Conservation (phyloP, 331 rosid genomes). For the Telfairia occidentalis region DNA sequence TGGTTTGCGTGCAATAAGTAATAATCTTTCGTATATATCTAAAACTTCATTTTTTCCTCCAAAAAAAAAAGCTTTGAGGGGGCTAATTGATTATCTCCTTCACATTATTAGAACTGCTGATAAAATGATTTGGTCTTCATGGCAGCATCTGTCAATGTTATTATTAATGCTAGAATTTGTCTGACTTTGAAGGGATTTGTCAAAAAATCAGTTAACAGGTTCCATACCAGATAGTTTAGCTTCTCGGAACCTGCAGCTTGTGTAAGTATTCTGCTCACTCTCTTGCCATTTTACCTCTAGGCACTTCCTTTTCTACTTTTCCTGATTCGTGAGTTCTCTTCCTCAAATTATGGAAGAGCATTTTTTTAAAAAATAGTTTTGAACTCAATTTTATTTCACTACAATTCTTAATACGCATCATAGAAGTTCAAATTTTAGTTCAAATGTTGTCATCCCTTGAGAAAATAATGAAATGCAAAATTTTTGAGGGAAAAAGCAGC, state of each 20-base stretch:
- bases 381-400: not conserved
- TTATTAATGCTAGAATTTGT: not conserved
- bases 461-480: not conserved
- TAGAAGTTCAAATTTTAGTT: not conserved
- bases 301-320: not conserved
- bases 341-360: not conserved
- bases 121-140: not conserved
- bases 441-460: not conserved
- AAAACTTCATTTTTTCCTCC: not conserved
- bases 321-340: not conserved
- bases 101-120: not conserved
- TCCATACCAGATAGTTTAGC: slow-evolving; percentile 73
- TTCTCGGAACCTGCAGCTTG: slow-evolving; percentile 63
- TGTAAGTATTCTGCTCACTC: slow-evolving; percentile 43
- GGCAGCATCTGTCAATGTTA: not conserved
- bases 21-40: not conserved
- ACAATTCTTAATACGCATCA: not conserved
- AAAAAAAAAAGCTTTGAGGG: not conserved
- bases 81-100: not conserved
- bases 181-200: slow-evolving; percentile 57
- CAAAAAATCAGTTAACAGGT: slow-evolving; percentile 67
- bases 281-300: not conserved
- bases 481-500: not conserved
- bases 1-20: not conserved
- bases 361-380: not conserved